Evolutionary conservation across 108 stramenopile genomes (phyloP).

Genomic region (Nannochloropsis salina): DNA sequence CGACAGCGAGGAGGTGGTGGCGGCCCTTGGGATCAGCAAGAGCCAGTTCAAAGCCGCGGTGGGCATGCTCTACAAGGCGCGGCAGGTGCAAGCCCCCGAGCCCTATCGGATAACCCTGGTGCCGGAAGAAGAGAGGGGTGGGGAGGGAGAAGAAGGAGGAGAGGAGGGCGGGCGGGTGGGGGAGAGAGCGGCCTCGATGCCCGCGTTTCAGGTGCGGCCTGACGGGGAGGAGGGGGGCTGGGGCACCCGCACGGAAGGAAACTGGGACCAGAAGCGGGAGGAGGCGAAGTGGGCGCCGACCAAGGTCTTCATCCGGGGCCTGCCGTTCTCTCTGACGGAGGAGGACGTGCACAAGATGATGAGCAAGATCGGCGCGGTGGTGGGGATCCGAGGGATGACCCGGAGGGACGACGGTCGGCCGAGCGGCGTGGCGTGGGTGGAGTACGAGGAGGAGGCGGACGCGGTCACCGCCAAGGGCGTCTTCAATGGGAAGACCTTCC

Average conservation of each 20-base stretch:
- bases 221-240: background rate
- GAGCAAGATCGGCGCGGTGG: background rate
- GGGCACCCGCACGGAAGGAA: background rate
- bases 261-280: background rate
- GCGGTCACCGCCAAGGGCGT: background rate
- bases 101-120: background rate
- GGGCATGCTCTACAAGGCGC: background rate
- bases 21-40: background rate
- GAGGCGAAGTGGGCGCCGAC: slow-evolving; percentile 2
- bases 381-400: background rate
- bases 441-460: background rate
- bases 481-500: background rate
- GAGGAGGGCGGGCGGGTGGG: background rate
- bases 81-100: background rate
- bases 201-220: background rate
- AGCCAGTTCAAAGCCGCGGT: slow-evolving; percentile 16
- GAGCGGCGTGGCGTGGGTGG: background rate
- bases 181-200: no score
- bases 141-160: background rate
- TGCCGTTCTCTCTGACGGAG: background rate
- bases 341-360: background rate
- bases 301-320: background rate
- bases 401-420: background rate
- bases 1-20: slow-evolving; percentile 5
- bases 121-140: slow-evolving; percentile 13